Base-by-base conservation (phyloP, 257 asterid species). In the Petunia axillaris region DNA sequence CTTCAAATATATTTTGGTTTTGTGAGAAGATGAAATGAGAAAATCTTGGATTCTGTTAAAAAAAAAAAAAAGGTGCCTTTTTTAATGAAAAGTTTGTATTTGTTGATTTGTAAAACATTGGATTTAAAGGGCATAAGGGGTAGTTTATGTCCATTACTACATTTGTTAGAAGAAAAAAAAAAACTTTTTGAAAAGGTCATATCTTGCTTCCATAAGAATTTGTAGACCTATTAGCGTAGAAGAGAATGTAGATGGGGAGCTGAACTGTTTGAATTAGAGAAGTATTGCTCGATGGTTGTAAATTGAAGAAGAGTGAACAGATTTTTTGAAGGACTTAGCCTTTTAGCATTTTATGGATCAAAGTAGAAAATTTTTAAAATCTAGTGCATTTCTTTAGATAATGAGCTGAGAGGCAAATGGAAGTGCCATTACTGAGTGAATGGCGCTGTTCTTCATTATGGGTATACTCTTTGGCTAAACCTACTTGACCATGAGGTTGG, bases 221-320 rank as follows among this genome's bases (percentile, higher is more conserved):
- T 35, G 44, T 73, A 25, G 35, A 46, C 9, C 58, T n/a, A 70
- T 70, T 70, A 70, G 76, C 58, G 25, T 25, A 50, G 77, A 48
- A 48, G 35, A 71, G 60, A 10, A 50, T 73, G 43, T 73, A 50
- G 77, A 35, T 48, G 62, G 46, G 62, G 46, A 35, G 44, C 7
- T 25, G 66, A 60, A 36, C 41, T 35, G 66, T 5, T 60, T 2
- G 14, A 60, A 62, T 25, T 62, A 35, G 41, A 62, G 41, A 73
- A 50, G 62, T 50, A 36, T 8, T 52, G 15, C 57, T 52, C 15
- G n/a, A 8, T 35, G 41, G 10, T 65, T 39, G 36, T 39, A 40
- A 5, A 64, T 5, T 10, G 16, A 39, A 39, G 71, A 46, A 35
- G 77, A 48, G 77, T 10, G 38, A 35, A 11, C 77, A 73, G 60